These are phyloP conservation scores for Xylaria nigripes DNA, from an alignment of 495 filamentous ascomycete species.

Conservation along the genomic window DNA sequence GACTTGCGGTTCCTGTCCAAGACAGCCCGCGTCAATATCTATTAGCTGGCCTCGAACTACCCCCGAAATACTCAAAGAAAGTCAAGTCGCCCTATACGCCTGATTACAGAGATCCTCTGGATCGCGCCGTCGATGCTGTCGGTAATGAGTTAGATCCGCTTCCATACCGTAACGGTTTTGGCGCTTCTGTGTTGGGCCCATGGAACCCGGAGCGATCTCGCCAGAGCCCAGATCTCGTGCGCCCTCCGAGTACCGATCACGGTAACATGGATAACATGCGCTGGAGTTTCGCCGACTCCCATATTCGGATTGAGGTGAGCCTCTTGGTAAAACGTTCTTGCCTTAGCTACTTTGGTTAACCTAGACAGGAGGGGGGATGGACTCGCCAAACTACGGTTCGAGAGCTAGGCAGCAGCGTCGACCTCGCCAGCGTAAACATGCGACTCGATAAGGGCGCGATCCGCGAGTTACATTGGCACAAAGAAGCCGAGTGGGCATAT, in stretches of 20 bases:
- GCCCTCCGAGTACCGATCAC: conserved; percentile 57
- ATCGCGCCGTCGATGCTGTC: conserved; percentile 46
- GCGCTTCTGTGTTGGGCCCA: conserved; percentile 55
- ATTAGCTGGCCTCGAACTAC: conserved; percentile 37
- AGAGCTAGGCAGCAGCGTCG: conserved; percentile 50
- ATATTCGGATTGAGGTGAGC: conserved; percentile 54
- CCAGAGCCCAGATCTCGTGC: conserved; percentile 55
- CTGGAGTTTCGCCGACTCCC: conserved; percentile 62
- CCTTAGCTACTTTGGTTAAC: background rate
- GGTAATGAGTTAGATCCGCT: conserved; percentile 51
- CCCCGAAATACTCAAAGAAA: conserved; percentile 31
- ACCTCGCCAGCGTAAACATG: conserved; percentile 62
- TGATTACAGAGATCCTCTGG: conserved; percentile 35
- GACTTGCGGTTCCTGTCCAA: conserved; percentile 35
- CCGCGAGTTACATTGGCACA: conserved; percentile 68
- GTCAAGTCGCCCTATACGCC: conserved; percentile 37
- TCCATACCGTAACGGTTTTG: conserved; percentile 57
- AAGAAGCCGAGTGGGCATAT: conserved; percentile 63
- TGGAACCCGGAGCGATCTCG: conserved; percentile 55
- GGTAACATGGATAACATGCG: conserved; percentile 55
- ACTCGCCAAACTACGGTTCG: conserved; percentile 57
- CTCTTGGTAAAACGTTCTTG: background rate
- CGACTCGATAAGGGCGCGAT: conserved; percentile 59
- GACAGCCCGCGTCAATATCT: conserved; percentile 46
- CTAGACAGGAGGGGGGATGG: conserved; percentile 56